Evolutionary conservation across 2,329 filamentous ascomycete species (phyloP), one percentile per base, ranked within the genome.

Genomic region (Chaetomiaceae sp.): DNA sequence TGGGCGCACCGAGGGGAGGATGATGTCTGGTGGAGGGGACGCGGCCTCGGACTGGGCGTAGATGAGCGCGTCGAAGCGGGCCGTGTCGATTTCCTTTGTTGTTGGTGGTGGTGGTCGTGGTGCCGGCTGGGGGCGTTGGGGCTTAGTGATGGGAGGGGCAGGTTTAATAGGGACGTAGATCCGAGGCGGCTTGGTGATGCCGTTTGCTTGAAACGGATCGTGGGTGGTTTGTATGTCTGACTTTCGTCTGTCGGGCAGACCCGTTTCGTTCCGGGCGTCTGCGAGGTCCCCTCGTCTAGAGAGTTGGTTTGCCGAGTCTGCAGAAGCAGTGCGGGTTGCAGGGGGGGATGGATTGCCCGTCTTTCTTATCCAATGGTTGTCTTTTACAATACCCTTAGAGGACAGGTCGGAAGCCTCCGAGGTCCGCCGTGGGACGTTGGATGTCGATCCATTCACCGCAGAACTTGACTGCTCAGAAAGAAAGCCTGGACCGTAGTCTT

Each of bases 61-160:
- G 10, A 54, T 55, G 10, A 56, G 44, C 5, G 46, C 25, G 47
- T 58, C 55, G n/a, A 58, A 53, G 19, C 14, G 39, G 21, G 33
- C 21, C 1, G 19, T 16, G 42, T 55, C 34, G 8, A 56, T 31
- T 31, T 38, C 42, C 39, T 51, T 52, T 13, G 31, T n/a, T n/a
- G n/a, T n/a, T n/a, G n/a, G n/a, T n/a, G n/a, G n/a, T n/a, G n/a
- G n/a, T n/a, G n/a, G n/a, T n/a, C n/a, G 16, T 31, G 44, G 35
- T 39, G 44, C 46, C 8, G 20, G 19, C 16, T 41, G n/a, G 14
- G n/a, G 1, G 25, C 34, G 34, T 4, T 42, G 17, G 5, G 37
- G 2, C 16, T 39, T 42, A 7, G 37, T 41, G 35, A 34, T 17
- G 17, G 17, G n/a, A n/a, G n/a, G 39, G 3, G 41, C 16, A 20